Evolutionary conservation across 345 rosid genomes (phyloP).

Genomic region (Citrus sinensis): DNA sequence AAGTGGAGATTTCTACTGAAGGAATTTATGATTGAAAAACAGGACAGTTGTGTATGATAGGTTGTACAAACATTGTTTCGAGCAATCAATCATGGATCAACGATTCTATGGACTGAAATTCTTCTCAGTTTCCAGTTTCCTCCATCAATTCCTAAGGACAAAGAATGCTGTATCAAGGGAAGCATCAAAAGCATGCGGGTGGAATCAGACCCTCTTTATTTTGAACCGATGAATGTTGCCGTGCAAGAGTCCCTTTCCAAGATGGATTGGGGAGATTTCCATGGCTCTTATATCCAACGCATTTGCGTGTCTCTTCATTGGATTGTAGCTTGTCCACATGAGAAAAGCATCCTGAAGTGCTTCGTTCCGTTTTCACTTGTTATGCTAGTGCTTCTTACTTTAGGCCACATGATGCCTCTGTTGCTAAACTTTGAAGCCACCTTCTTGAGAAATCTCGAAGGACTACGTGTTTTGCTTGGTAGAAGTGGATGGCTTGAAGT

Average conservation of each 20-base stretch:
- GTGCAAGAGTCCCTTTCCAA: constrained; percentile 27
- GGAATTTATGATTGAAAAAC: constrained; percentile 38
- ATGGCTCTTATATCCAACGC: constrained; percentile 39
- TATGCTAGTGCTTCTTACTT: constrained; percentile 43
- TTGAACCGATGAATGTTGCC: constrained; percentile 15
- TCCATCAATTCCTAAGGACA: constrained; percentile 28
- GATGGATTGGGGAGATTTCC: constrained; percentile 47
- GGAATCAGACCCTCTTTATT: constrained; percentile 35
- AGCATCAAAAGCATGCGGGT: constrained; percentile 39
- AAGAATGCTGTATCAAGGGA: constrained; percentile 27
- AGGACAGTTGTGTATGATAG: constrained; percentile 49
- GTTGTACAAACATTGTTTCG: constrained; percentile 26
- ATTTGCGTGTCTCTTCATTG: constrained; percentile 35
- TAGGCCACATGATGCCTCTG: constrained; percentile 42
- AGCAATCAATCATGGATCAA: not conserved
- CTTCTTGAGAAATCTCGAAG: constrained; percentile 16
- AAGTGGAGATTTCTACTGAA: constrained; percentile 37
- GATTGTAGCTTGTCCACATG: constrained; percentile 37
- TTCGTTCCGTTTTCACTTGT: constrained; percentile 36
- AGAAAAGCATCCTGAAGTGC: constrained; percentile 32
- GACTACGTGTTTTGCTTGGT: constrained; percentile 13
- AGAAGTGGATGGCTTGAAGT: constrained; percentile 36
- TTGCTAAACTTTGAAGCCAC: constrained; percentile 38
- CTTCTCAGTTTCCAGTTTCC: constrained; percentile 36
- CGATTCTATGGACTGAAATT: constrained; percentile 32